phyloP scores from a whole-genome alignment of 1,284 basidiomycete species.

The Ustilago curta region DNA sequence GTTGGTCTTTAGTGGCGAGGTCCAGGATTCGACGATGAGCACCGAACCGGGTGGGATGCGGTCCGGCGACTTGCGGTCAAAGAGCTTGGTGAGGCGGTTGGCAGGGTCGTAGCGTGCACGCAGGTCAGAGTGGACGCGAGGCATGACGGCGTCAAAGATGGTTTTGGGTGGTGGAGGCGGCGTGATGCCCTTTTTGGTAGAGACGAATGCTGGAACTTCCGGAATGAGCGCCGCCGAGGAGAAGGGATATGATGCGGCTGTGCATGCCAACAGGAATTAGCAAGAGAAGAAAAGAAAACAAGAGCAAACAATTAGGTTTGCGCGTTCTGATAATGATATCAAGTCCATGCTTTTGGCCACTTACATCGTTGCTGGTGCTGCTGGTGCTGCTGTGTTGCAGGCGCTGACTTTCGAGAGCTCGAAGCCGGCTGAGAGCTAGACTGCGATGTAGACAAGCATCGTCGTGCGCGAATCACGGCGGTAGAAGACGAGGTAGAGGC shows the following conservation, averaged over 20 bases:
- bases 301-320: not conserved
- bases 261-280: not conserved
- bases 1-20: slow-evolving; percentile 53
- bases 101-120: slow-evolving; percentile 58
- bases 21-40: slow-evolving; percentile 66
- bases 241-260: slow-evolving; percentile 51
- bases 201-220: slow-evolving; percentile 30
- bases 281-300: not conserved
- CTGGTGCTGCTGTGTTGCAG: slow-evolving; percentile 11
- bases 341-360: not conserved
- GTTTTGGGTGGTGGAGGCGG: slow-evolving; percentile 50
- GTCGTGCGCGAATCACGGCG: slow-evolving; percentile 4
- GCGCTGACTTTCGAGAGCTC: slow-evolving; percentile 8
- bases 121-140: slow-evolving; percentile 57
- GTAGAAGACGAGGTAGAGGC: slow-evolving; percentile 18
- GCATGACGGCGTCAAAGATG: slow-evolving; percentile 57
- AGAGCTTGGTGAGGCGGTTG: slow-evolving; percentile 61
- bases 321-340: not conserved
- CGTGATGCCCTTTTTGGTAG: slow-evolving; percentile 36
- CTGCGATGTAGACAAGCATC: slow-evolving; percentile 43
- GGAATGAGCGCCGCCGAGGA: slow-evolving; percentile 54
- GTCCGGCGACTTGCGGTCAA: slow-evolving; percentile 56
- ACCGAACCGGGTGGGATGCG: slow-evolving; percentile 65
- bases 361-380: slow-evolving; percentile 28
- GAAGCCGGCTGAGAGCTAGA: slow-evolving; percentile 6